These are phyloP conservation scores for Leptosphaerulina australis DNA, from an alignment of 2,329 filamentous ascomycete genomes.

Conservation along the genomic window DNA sequence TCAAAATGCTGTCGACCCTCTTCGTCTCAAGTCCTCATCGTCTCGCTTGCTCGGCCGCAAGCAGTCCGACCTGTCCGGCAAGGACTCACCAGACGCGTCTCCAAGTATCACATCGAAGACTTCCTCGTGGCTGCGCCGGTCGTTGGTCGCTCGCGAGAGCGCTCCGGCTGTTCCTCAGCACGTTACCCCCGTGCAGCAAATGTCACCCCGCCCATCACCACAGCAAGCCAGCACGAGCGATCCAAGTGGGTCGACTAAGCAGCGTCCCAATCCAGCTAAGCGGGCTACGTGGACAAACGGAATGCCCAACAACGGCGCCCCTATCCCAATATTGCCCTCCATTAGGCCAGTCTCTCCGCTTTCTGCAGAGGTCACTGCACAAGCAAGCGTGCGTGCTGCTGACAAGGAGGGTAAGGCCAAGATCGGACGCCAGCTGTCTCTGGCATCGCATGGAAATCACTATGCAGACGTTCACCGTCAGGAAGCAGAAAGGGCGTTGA, in stretches of 20 bases:
- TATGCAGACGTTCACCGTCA: slow-evolving; percentile 88
- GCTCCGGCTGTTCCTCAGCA: slow-evolving; percentile 64
- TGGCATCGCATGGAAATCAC: slow-evolving; percentile 90
- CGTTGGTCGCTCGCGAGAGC: slow-evolving; percentile 79
- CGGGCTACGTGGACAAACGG: slow-evolving; percentile 94
- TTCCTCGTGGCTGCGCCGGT: slow-evolving; percentile 92
- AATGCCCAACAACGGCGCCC: slow-evolving; percentile 72
- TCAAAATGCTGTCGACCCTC: slow-evolving; percentile 84
- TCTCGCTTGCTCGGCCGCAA: slow-evolving; percentile 86
- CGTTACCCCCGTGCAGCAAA: slow-evolving; percentile 45
- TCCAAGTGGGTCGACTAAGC: slow-evolving; percentile 54
- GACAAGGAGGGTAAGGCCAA: slow-evolving; percentile 73
- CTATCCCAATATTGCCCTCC: slow-evolving; percentile 94
- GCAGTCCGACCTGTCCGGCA: slow-evolving; percentile 78
- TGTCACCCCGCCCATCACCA: slow-evolving; percentile 52
- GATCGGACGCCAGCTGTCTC: slow-evolving; percentile 90
- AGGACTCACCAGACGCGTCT: slow-evolving; percentile 61
- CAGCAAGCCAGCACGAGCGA: slow-evolving; percentile 54
- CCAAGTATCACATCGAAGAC: slow-evolving; percentile 76
- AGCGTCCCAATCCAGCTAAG: slow-evolving; percentile 70
- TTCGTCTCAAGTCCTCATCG: slow-evolving; percentile 88
- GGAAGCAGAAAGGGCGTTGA: slow-evolving; percentile 88
- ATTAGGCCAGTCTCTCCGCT: slow-evolving; percentile 95
- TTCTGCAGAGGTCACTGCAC: slow-evolving; percentile 90
- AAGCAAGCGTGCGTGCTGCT: slow-evolving; percentile 71